These are phyloP conservation scores for Myriangium duriaei DNA, from an alignment of 2,329 filamentous ascomycete species.

Conservation along the genomic window DNA sequence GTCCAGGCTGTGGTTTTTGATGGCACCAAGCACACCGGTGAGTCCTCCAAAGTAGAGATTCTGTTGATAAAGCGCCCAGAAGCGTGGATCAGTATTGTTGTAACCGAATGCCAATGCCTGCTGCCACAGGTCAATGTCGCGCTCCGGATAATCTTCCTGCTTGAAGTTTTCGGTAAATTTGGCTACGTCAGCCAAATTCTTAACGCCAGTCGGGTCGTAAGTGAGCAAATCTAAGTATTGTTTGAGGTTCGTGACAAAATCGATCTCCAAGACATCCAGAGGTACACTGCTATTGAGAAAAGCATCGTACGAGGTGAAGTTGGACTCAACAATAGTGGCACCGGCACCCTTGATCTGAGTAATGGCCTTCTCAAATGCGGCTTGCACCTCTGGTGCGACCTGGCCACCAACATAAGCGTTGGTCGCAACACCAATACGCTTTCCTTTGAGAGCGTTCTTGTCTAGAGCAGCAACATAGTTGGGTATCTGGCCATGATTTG, in stretches of 20 bases:
- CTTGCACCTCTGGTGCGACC: slow-evolving; percentile 30
- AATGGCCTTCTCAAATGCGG: slow-evolving; percentile 45
- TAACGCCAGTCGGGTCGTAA: slow-evolving; percentile 46
- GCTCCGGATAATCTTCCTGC: slow-evolving; percentile 46
- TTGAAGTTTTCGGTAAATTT: slow-evolving; percentile 43
- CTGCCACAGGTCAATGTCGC: slow-evolving; percentile 49
- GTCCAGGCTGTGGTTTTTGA: slow-evolving; percentile 45
- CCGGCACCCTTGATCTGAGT: slow-evolving; percentile 41
- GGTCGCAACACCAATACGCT: slow-evolving; percentile 51
- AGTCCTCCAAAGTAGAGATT: slow-evolving; percentile 43
- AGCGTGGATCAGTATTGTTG: slow-evolving; percentile 43
- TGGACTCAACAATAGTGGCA: slow-evolving; percentile 47
- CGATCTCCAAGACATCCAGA: slow-evolving; percentile 40
- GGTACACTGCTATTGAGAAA: slow-evolving; percentile 30
- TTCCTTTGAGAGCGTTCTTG: slow-evolving; percentile 39
- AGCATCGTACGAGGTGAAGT: slow-evolving; percentile 42
- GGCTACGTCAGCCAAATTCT: slow-evolving; percentile 38
- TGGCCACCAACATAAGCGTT: slow-evolving; percentile 38
- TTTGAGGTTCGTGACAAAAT: slow-evolving; percentile 47
- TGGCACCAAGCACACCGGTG: slow-evolving; percentile 48
- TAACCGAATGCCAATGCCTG: slow-evolving; percentile 38
- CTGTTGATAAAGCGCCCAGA: slow-evolving; percentile 45
- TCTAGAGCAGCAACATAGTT: slow-evolving; percentile 51
- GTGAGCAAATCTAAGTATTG: slow-evolving; percentile 45
- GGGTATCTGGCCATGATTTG: slow-evolving; percentile 37